These are phyloP conservation scores for Pythium rhizo-oryzae DNA, from an alignment of 352 stramenopile genomes.

Conservation along the genomic window DNA sequence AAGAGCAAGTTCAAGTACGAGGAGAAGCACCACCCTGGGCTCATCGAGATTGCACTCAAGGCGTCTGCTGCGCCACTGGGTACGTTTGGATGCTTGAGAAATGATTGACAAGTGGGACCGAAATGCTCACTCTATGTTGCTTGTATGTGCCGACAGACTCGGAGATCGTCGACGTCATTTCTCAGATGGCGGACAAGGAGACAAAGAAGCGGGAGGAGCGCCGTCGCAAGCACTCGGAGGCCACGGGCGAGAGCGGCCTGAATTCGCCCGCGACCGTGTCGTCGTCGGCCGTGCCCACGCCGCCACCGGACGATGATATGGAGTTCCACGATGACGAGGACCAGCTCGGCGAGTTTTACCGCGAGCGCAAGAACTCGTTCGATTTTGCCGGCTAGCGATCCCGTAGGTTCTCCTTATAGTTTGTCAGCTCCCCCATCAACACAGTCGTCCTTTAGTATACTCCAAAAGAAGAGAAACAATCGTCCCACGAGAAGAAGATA, in stretches of 20 bases:
- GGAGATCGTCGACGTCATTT: conserved; percentile 83
- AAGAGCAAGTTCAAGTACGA: conserved; percentile 91
- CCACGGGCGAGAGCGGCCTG: conserved; percentile 17
- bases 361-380: conserved; percentile 60
- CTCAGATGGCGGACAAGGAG: conserved; percentile 80
- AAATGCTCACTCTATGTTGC: not conserved
- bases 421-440: not conserved
- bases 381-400: conserved; percentile 58
- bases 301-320: conserved; percentile 19
- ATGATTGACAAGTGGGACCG: not conserved
- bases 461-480: conserved; percentile 1
- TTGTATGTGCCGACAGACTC: conserved; percentile 35
- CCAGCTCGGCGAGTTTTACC: conserved; percentile 47
- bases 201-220: conserved; percentile 56
- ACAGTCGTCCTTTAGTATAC: not conserved
- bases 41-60: conserved; percentile 84
- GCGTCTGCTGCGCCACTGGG: conserved; percentile 65
- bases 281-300: conserved; percentile 27
- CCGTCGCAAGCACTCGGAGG: conserved; percentile 30
- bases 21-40: conserved; percentile 70
- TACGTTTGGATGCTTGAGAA: conserved; percentile 10
- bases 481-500: not conserved
- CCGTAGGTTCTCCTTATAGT: not conserved
- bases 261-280: conserved; percentile 31
- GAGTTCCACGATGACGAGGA: conserved; percentile 30